A percentile compares a stretch with the other conserved stretches of the same genome.
Conservation (phyloP, 495 filamentous ascomycete genomes). For the Aspergillus sparsus region DNA sequence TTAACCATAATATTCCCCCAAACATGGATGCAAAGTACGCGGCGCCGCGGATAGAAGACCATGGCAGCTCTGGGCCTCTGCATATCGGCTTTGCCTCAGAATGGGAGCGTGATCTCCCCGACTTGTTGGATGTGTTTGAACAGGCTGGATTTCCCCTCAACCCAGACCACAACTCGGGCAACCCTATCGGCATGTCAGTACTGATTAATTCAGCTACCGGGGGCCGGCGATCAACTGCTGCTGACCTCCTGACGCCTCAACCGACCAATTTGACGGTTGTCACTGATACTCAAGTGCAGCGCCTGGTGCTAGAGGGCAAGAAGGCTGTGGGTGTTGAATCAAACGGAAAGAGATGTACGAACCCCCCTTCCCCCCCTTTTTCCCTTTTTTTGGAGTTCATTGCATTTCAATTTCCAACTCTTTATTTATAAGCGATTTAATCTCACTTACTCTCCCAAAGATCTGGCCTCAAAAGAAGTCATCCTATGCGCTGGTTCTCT, state of each 20-base stretch:
- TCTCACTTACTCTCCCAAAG: slow-evolving; percentile 8
- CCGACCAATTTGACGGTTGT: slow-evolving; percentile 55
- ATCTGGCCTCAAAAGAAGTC: slow-evolving; percentile 55
- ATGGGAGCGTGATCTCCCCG: slow-evolving; percentile 52
- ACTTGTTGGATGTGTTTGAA: slow-evolving; percentile 46
- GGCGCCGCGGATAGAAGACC: slow-evolving; percentile 34
- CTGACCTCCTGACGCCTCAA: slow-evolving; percentile 45
- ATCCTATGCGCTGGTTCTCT: slow-evolving; percentile 60
- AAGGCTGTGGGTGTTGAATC: slow-evolving; percentile 53
- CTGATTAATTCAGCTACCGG: slow-evolving; percentile 48
- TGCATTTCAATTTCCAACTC: neutral
- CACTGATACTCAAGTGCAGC: slow-evolving; percentile 49
- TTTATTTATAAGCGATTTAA: neutral
- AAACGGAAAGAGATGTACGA: slow-evolving; percentile 39
- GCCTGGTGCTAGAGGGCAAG: slow-evolving; percentile 53
- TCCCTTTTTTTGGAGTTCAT: neutral
- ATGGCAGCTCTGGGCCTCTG: slow-evolving; percentile 52
- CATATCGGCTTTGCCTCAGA: slow-evolving; percentile 48
- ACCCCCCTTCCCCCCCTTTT: neutral
- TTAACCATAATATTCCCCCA: slow-evolving; percentile 40
- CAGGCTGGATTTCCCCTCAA: slow-evolving; percentile 51
- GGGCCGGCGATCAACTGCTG: slow-evolving; percentile 53
- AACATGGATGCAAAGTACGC: slow-evolving; percentile 33
- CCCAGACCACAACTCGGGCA: slow-evolving; percentile 59
- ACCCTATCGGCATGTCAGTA: slow-evolving; percentile 59